phyloP scores from a whole-genome alignment of 306 rosid species.

The Malus sieversii region DNA sequence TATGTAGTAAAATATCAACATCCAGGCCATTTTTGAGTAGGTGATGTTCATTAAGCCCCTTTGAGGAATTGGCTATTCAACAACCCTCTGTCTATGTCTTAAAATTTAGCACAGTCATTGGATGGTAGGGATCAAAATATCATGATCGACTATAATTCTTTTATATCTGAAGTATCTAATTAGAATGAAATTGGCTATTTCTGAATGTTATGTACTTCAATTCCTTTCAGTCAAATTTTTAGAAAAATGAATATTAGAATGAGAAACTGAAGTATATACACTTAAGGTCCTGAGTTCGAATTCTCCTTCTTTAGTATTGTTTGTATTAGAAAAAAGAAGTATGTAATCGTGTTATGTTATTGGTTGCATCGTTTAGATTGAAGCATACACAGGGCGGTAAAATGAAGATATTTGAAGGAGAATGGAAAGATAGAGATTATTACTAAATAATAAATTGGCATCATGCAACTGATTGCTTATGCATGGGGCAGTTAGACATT shows the following conservation, averaged over 20 bases:
- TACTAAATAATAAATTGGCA: neutral
- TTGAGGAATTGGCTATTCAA: slow-evolving; percentile 1
- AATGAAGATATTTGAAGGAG: neutral
- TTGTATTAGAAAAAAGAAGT: too few relatives aligned
- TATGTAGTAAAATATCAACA: neutral
- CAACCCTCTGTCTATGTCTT: neutral
- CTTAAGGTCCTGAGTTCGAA: too few relatives aligned
- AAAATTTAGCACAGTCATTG: slow-evolving; percentile 1
- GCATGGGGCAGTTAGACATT: slow-evolving; percentile 5
- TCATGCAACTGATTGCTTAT: neutral
- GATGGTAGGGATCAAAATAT: slow-evolving; percentile 16
- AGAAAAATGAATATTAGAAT: neutral
- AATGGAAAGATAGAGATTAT: neutral
- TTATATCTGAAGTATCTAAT: slow-evolving; percentile 5
- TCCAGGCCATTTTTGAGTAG: slow-evolving; percentile 1
- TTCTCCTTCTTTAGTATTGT: too few relatives aligned
- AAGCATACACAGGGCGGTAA: neutral
- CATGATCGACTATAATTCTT: neutral
- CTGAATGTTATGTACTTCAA: too few relatives aligned
- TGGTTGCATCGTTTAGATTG: neutral
- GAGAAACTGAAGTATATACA: too few relatives aligned
- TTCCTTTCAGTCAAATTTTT: neutral
- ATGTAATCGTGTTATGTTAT: too few relatives aligned
- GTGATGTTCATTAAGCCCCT: slow-evolving; percentile 11
- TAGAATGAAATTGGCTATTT: neutral